These are phyloP conservation scores for Aspergillus sp. DNA, from an alignment of 2,329 filamentous ascomycete species.

Conservation along the genomic window DNA sequence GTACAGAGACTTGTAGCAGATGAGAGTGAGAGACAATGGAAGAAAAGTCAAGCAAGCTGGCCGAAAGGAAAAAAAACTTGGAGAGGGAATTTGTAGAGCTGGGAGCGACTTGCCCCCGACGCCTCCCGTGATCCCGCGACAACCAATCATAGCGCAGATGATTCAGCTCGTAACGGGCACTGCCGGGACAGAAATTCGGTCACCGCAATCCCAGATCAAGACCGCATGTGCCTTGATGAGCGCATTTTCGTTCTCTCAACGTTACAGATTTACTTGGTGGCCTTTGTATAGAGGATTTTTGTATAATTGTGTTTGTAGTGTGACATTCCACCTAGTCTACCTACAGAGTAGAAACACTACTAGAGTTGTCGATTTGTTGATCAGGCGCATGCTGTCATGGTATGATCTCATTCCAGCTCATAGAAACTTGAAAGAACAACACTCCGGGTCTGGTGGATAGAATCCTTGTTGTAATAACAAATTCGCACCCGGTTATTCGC, in stretches of 20 bases:
- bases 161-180: slow-evolving; percentile 36
- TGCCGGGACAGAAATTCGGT: slow-evolving; percentile 27
- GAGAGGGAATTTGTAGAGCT: slow-evolving; percentile 34
- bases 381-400: slow-evolving; percentile 2
- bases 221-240: neutral
- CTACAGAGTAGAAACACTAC: neutral
- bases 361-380: neutral
- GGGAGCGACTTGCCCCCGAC: slow-evolving; percentile 25
- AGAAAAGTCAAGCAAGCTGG: slow-evolving; percentile 16
- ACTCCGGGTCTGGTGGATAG: neutral
- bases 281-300: neutral
- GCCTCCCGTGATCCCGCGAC: slow-evolving; percentile 33
- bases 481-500: slow-evolving; percentile 18
- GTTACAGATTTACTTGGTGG: neutral
- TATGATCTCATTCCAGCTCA: slow-evolving; percentile 8
- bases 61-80: slow-evolving; percentile 28
- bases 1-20: slow-evolving; percentile 19
- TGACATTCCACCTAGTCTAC: neutral
- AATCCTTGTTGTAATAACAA: slow-evolving; percentile 8
- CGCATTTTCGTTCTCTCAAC: neutral
- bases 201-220: neutral
- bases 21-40: slow-evolving; percentile 18
- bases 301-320: neutral
- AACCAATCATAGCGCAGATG: slow-evolving; percentile 37
- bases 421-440: neutral